These are phyloP conservation scores for Colletotrichum sp. DNA, from an alignment of 2,329 filamentous ascomycete species.

Conservation along the genomic window DNA sequence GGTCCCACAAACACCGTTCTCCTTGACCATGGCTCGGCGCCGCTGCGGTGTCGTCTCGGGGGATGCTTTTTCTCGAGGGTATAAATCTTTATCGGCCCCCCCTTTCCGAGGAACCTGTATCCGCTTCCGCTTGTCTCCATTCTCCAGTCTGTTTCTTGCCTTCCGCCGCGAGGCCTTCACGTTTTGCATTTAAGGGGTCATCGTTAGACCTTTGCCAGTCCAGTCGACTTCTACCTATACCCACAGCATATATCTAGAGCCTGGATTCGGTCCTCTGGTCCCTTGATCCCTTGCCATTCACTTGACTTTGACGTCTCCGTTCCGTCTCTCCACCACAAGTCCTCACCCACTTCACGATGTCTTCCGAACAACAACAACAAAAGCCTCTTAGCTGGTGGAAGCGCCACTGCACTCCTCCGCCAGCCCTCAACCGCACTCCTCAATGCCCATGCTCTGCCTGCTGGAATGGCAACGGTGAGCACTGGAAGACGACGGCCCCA, in stretches of 20 bases:
- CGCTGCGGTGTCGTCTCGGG: background rate
- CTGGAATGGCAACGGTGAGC: slow-evolving; percentile 25
- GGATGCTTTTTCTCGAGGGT: background rate
- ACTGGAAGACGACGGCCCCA: slow-evolving; percentile 14
- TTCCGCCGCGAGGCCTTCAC: background rate
- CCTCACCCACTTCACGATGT: background rate
- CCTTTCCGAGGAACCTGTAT: background rate
- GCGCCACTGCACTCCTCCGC: slow-evolving; percentile 43
- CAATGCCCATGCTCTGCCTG: slow-evolving; percentile 41
- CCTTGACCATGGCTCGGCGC: slow-evolving; percentile 3
- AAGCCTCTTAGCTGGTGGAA: slow-evolving; percentile 40
- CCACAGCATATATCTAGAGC: background rate
- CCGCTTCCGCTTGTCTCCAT: background rate
- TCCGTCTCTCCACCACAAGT: background rate
- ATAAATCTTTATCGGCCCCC: slow-evolving; percentile 10
- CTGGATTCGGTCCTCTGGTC: background rate
- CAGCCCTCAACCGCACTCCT: slow-evolving; percentile 36
- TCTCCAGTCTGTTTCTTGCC: background rate
- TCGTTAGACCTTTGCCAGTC: background rate
- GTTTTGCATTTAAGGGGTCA: background rate
- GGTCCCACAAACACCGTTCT: background rate
- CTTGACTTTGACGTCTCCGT: background rate
- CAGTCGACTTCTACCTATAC: slow-evolving; percentile 11
- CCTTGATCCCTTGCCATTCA: background rate
- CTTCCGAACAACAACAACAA: slow-evolving; percentile 16